Conservation (phyloP, 345 rosid species). For the Draba incana region DNA sequence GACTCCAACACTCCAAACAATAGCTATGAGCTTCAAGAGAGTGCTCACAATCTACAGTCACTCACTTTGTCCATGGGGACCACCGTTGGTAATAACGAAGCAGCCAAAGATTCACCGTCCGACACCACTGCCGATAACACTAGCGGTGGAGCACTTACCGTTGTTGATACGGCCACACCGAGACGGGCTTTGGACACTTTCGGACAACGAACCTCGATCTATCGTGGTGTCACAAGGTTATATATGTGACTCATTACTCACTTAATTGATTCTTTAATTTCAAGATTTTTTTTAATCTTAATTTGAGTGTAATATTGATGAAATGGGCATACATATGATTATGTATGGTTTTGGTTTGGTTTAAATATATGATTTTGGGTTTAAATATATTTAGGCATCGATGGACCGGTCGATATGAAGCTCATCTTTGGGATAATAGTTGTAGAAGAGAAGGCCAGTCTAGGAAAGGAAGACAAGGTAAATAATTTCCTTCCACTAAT, state of each 20-base stretch:
- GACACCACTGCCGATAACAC: conserved; percentile 61
- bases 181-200: conserved; percentile 90
- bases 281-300: conserved; percentile 8
- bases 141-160: conserved; percentile 54
- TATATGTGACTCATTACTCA: neutral
- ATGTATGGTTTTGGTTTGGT: conserved; percentile 20
- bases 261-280: neutral
- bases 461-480: conserved; percentile 98
- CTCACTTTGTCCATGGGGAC: conserved; percentile 94
- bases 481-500: conserved; percentile 6
- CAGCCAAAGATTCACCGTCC: conserved; percentile 43
- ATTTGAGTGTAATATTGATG: conserved; percentile 2
- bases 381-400: conserved; percentile 61
- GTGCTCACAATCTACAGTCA: conserved; percentile 72
- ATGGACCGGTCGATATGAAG: conserved; percentile 99
- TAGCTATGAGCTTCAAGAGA: conserved; percentile 73
- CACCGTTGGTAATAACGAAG: conserved; percentile 30
- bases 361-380: conserved; percentile 5
- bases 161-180: conserved; percentile 60
- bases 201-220: conserved; percentile 97
- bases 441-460: conserved; percentile 99
- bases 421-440: conserved; percentile 99
- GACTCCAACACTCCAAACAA: conserved; percentile 39
- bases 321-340: conserved; percentile 6
- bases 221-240: conserved; percentile 97